A percentile compares a stretch with the other conserved stretches of the same genome.
phyloP scores from a whole-genome alignment of 306 rosid species.

The Dicorynia guianensis region DNA sequence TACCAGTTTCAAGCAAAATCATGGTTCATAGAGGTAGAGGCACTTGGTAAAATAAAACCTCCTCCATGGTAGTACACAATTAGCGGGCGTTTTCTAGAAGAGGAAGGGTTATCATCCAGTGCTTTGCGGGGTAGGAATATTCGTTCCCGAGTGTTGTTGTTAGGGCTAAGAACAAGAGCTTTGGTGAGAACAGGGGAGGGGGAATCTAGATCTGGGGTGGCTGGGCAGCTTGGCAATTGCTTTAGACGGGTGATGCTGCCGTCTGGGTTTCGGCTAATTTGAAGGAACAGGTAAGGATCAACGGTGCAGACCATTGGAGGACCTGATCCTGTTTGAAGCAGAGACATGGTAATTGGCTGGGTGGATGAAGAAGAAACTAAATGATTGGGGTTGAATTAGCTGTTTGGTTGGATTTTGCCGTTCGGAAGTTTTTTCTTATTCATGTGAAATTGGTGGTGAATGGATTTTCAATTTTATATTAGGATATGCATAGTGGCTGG shows the following conservation, averaged over 20 bases:
- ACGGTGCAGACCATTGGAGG: neutral
- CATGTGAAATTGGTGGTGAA: too few relatives aligned
- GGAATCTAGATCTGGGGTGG: constrained; percentile 24
- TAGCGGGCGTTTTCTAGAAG: constrained; percentile 37
- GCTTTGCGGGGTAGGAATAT: constrained; percentile 42
- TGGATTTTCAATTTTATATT: too few relatives aligned
- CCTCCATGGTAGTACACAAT: constrained; percentile 53
- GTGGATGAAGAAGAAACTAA: neutral
- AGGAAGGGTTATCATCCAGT: neutral
- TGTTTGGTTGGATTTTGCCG: neutral
- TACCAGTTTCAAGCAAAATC: constrained; percentile 43
- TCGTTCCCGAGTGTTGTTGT: constrained; percentile 43
- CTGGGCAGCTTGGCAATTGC: constrained; percentile 25
- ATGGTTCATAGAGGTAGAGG: constrained; percentile 30
- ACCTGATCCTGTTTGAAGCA: neutral
- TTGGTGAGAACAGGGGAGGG: constrained; percentile 33
- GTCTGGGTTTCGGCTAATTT: constrained; percentile 15
- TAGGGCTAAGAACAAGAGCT: constrained; percentile 44
- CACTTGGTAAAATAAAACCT: constrained; percentile 38
- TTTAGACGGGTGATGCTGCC: constrained; percentile 35
- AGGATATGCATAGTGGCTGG: too few relatives aligned
- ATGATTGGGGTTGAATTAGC: neutral
- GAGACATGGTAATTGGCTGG: constrained; percentile 24
- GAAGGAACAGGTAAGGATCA: neutral
- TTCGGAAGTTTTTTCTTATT: too few relatives aligned